Evolutionary conservation across 208 protist species (phyloP).

Genomic region (Crithidia expoeki): DNA sequence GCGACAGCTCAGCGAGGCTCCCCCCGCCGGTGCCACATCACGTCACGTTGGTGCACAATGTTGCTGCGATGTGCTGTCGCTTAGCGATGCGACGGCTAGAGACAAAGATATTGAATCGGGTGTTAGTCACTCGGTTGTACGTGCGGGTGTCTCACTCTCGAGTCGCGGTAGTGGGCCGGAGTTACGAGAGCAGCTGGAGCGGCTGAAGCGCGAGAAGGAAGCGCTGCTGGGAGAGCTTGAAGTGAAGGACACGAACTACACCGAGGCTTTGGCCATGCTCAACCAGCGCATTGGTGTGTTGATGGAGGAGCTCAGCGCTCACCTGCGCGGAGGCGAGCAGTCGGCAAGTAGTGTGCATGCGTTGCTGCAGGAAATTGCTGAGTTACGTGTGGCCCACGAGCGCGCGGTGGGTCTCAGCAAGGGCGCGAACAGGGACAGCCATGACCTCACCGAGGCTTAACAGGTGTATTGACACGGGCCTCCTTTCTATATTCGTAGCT

Average conservation of each 20-base stretch:
- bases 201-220: slow-evolving; percentile 69
- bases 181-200: slow-evolving; percentile 58
- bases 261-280: slow-evolving; percentile 40
- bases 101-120: neutral
- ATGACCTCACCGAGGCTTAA: neutral
- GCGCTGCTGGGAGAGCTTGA: slow-evolving; percentile 52
- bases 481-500: too few relatives aligned
- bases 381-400: slow-evolving; percentile 36
- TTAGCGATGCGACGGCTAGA: neutral
- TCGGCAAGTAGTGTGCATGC: slow-evolving; percentile 50
- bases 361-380: slow-evolving; percentile 48
- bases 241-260: slow-evolving; percentile 38
- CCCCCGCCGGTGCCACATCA: neutral
- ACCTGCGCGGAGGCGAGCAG: slow-evolving; percentile 47
- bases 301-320: slow-evolving; percentile 56
- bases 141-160: neutral
- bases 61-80: neutral
- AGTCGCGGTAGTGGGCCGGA: slow-evolving; percentile 1
- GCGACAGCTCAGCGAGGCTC: neutral
- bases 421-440: neutral
- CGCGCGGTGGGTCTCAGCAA: slow-evolving; percentile 1
- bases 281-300: slow-evolving; percentile 51
- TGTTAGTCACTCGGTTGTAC: neutral
- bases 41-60: neutral
- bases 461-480: neutral